Evolutionary conservation across 352 stramenopile species (phyloP).

Genomic region (Phytophthora multivora): DNA sequence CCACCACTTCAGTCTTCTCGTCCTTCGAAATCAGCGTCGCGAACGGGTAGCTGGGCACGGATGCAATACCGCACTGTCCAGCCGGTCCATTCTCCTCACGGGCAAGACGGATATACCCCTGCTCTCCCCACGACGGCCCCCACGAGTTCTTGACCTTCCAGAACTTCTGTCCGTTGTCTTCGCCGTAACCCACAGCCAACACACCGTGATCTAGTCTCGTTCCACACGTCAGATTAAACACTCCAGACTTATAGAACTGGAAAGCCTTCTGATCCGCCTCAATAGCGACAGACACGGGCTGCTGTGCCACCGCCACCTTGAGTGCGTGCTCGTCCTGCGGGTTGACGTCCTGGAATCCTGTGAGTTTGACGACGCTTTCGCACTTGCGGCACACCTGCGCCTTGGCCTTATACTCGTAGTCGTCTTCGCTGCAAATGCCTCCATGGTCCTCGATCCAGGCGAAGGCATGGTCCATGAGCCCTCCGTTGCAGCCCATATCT

Average conservation of each 20-base stretch:
- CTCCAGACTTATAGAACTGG: slow-evolving; percentile 79
- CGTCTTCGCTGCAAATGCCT: slow-evolving; percentile 92
- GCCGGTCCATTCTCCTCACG: slow-evolving; percentile 88
- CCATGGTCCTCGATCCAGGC: slow-evolving; percentile 92
- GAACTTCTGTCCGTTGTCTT: slow-evolving; percentile 88
- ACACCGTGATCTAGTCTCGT: slow-evolving; percentile 94
- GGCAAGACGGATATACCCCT: slow-evolving; percentile 87
- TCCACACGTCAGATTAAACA: slow-evolving; percentile 64
- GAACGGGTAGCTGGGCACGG: slow-evolving; percentile 77
- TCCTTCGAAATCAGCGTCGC: slow-evolving; percentile 33
- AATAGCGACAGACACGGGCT: slow-evolving; percentile 88
- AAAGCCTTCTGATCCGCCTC: slow-evolving; percentile 83
- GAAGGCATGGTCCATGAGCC: slow-evolving; percentile 98
- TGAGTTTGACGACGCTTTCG: slow-evolving; percentile 86
- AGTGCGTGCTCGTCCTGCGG: slow-evolving; percentile 79
- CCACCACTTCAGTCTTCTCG: slow-evolving; percentile 13
- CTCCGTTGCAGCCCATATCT: slow-evolving; percentile 97
- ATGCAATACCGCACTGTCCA: slow-evolving; percentile 96
- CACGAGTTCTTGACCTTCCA: slow-evolving; percentile 97
- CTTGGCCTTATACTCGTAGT: slow-evolving; percentile 95
- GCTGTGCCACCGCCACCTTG: slow-evolving; percentile 83
- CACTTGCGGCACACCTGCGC: slow-evolving; percentile 83
- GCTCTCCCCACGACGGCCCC: slow-evolving; percentile 86
- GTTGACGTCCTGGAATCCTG: slow-evolving; percentile 75
- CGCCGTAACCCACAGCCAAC: slow-evolving; percentile 92